These are phyloP conservation scores for Lasiosphaeriaceae sp. DNA, from an alignment of 495 filamentous ascomycete species.

Conservation along the genomic window DNA sequence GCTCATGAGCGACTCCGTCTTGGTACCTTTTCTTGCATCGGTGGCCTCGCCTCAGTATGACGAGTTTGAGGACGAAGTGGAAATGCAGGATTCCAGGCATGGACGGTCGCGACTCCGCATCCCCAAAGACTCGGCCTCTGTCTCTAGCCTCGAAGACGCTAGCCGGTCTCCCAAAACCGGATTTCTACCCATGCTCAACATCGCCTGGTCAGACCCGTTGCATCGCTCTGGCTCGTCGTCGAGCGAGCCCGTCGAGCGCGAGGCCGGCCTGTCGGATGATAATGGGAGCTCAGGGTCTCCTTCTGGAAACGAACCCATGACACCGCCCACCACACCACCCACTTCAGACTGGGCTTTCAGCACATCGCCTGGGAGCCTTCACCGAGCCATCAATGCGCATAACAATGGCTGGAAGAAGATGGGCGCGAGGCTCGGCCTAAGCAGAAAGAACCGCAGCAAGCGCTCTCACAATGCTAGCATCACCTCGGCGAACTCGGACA, in stretches of 20 bases:
- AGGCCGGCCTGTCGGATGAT: constrained; percentile 44
- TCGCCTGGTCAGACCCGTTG: constrained; percentile 29
- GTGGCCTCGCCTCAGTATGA: constrained; percentile 37
- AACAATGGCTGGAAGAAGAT: constrained; percentile 79
- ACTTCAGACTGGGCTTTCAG: constrained; percentile 56
- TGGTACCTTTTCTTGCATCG: constrained; percentile 75
- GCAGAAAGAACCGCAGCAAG: constrained; percentile 49
- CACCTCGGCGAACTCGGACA: constrained; percentile 26
- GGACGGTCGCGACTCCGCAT: constrained; percentile 37
- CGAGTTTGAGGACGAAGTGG: constrained; percentile 22
- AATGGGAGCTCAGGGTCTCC: constrained; percentile 50
- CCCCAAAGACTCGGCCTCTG: constrained; percentile 25
- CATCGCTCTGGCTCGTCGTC: constrained; percentile 39
- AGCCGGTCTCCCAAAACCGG: constrained; percentile 40
- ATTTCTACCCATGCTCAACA: constrained; percentile 42
- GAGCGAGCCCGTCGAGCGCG: constrained; percentile 30
- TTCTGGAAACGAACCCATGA: constrained; percentile 65
- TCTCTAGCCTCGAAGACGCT: constrained; percentile 28
- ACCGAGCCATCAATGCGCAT: constrained; percentile 46
- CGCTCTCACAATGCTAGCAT: constrained; percentile 37
- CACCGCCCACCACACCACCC: constrained; percentile 83
- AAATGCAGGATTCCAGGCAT: constrained; percentile 35
- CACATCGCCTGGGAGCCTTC: constrained; percentile 48
- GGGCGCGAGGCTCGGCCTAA: constrained; percentile 70
- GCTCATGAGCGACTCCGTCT: constrained; percentile 93